Conservation (phyloP, 208 protist species). For the Trypanosoma melophagium region DNA sequence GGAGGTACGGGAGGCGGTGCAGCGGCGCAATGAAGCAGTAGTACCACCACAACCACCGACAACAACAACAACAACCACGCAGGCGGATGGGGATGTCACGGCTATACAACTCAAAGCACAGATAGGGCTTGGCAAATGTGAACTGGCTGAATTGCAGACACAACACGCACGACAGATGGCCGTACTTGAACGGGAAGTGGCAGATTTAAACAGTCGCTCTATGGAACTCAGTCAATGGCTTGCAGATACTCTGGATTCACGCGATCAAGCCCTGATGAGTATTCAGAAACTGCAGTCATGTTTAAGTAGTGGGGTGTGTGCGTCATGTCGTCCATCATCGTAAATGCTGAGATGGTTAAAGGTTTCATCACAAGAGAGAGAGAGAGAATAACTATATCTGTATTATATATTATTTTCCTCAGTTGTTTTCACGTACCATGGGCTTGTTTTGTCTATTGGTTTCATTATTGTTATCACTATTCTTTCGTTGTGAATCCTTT, state of each 20-base stretch:
- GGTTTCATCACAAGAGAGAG: not conserved
- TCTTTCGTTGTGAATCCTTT: not conserved
- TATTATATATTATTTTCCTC: not conserved
- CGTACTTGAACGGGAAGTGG: constrained; percentile 58
- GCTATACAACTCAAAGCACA: constrained; percentile 27
- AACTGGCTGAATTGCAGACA: constrained; percentile 26
- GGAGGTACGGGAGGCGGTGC: constrained; percentile 4
- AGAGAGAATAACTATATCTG: not conserved
- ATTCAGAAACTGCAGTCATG: constrained; percentile 24
- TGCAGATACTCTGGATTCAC: constrained; percentile 23
- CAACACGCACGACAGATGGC: constrained; percentile 18
- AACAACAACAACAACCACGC: not conserved
- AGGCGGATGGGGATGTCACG: constrained; percentile 2
- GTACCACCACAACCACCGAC: not conserved
- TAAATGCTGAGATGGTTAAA: constrained; percentile 2
- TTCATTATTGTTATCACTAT: not conserved
- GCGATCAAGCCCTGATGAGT: constrained; percentile 15
- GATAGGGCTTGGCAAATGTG: constrained; percentile 25
- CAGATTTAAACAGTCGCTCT: constrained; percentile 39
- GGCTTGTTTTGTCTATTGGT: not conserved
- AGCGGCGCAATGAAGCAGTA: constrained; percentile 1
- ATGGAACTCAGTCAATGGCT: constrained; percentile 39
- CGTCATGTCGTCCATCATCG: constrained; percentile 4
- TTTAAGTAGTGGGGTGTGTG: constrained; percentile 21
- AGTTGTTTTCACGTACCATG: constrained; percentile 12